Percentiles rank a stretch among this genome's conserved stretches.
Evolutionary conservation across 169 alveolate species (phyloP).

Genomic region (Cyclospora cayetanensis): DNA sequence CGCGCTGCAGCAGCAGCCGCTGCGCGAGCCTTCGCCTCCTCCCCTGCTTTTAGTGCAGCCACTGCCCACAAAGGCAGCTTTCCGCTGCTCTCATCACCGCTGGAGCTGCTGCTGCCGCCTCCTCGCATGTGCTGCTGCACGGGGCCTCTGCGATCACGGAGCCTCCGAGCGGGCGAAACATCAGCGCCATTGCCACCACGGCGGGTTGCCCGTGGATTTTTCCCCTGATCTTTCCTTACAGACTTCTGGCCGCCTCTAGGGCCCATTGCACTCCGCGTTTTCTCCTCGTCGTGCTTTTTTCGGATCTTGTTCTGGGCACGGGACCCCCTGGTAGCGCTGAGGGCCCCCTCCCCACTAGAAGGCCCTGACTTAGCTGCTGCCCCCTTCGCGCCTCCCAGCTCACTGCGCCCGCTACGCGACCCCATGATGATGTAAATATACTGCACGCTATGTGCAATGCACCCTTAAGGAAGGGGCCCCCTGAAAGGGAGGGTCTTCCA

Average conservation of each 20-base stretch:
- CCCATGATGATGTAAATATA: no score
- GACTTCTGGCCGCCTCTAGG: neutral
- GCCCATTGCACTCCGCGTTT: no score
- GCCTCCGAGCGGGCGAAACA: no score
- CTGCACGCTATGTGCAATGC: no score
- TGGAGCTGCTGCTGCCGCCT: neutral
- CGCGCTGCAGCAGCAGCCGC: neutral
- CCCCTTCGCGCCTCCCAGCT: neutral
- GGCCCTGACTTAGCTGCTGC: neutral
- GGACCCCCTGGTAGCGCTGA: neutral
- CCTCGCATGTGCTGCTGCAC: no score
- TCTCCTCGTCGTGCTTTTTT: no score
- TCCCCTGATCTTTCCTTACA: no score
- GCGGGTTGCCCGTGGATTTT: no score
- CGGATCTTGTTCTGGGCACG: no score
- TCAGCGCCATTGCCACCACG: no score
- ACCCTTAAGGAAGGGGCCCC: no score
- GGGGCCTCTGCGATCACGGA: neutral
- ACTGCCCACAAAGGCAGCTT: neutral
- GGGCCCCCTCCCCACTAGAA: neutral
- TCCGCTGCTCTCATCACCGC: neutral
- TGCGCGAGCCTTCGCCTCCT: neutral
- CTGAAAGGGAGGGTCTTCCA: neutral
- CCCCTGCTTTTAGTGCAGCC: neutral
- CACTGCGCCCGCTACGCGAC: no score